phyloP scores from a whole-genome alignment of 2,329 filamentous ascomycete species.

The Exophiala mesophila region DNA sequence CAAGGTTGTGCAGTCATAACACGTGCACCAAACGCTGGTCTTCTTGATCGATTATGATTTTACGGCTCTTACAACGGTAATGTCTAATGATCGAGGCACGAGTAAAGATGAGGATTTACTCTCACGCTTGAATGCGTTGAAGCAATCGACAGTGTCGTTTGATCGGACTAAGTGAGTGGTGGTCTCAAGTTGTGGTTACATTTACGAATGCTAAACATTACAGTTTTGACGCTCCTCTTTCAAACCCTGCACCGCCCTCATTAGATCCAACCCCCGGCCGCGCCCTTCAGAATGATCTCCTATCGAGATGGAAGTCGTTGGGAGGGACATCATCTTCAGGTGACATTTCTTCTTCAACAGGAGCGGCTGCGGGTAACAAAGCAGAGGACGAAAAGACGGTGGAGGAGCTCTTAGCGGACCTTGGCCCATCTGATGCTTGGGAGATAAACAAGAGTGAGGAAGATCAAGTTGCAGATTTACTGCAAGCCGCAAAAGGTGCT shows the following conservation, averaged over 20 bases:
- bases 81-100: constrained; percentile 17
- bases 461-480: constrained; percentile 26
- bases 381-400: constrained; percentile 28
- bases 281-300: constrained; percentile 22
- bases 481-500: constrained; percentile 24
- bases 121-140: constrained; percentile 33
- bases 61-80: constrained; percentile 12
- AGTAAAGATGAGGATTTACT: constrained; percentile 30
- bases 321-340: constrained; percentile 9
- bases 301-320: constrained; percentile 24
- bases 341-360: constrained; percentile 3
- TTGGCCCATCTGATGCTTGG: constrained; percentile 29
- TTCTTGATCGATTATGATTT: constrained; percentile 1
- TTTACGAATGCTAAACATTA: constrained; percentile 12
- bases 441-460: constrained; percentile 23
- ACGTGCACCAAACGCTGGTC: too few species aligned
- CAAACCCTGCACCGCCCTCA: background rate
- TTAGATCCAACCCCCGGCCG: constrained; percentile 19
- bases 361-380: constrained; percentile 6
- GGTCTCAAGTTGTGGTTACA: background rate
- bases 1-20: too few species aligned
- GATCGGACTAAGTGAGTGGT: constrained; percentile 27
- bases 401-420: constrained; percentile 30
- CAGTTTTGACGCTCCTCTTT: constrained; percentile 8
- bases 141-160: constrained; percentile 31